These are phyloP conservation scores for Hymenoscyphus fructigenus DNA, from an alignment of 2,329 filamentous ascomycete genomes.

Conservation along the genomic window DNA sequence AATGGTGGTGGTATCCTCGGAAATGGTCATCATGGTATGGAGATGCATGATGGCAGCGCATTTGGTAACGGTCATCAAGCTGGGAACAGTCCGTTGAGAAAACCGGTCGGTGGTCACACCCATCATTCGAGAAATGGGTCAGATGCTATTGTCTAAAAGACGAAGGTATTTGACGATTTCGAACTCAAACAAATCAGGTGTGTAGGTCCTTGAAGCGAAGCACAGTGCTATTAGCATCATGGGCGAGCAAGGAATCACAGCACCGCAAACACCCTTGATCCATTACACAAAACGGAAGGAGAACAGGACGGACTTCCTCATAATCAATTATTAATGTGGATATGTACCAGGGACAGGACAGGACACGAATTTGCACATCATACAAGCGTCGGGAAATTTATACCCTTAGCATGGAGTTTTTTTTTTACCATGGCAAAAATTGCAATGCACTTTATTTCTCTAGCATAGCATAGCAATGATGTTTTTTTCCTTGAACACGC, in stretches of 20 bases:
- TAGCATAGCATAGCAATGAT: not conserved
- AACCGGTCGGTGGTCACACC: slow-evolving; percentile 8
- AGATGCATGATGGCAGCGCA: slow-evolving; percentile 6
- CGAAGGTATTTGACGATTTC: too few relatives aligned
- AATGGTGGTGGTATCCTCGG: not conserved
- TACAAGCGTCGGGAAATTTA: too few relatives aligned
- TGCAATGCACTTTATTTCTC: not conserved
- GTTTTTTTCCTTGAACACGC: too few relatives aligned
- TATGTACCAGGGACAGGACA: too few relatives aligned
- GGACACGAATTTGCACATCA: too few relatives aligned
- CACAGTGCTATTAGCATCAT: not conserved
- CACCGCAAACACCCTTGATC: too few relatives aligned
- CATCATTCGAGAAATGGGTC: slow-evolving; percentile 1
- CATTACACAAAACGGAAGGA: too few relatives aligned
- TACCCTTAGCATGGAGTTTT: not conserved
- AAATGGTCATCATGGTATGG: not conserved
- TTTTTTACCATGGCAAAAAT: not conserved
- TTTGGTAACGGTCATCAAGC: slow-evolving; percentile 8
- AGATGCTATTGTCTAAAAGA: not conserved
- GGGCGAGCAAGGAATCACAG: too few relatives aligned
- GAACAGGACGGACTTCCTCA: too few relatives aligned
- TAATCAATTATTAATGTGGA: too few relatives aligned
- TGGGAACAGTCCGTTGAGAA: not conserved
- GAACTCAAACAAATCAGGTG: too few relatives aligned
- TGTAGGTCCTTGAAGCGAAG: too few relatives aligned